phyloP scores from a whole-genome alignment of 768 basidiomycete genomes.

The Lactifluus pinguis region DNA sequence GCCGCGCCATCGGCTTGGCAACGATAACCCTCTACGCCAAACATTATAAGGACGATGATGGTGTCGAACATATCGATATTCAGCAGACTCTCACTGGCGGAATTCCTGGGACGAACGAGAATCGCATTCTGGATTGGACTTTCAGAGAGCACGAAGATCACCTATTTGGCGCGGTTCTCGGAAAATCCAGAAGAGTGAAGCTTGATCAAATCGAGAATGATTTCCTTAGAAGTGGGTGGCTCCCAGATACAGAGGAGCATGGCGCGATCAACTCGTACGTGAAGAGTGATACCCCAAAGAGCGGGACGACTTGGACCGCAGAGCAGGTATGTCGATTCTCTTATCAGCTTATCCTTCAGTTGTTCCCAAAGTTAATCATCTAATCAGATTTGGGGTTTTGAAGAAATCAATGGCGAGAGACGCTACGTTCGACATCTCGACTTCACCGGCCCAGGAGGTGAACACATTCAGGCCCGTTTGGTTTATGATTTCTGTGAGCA shows the following conservation, averaged over 20 bases:
- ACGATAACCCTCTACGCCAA: slow-evolving; percentile 53
- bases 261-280: slow-evolving; percentile 31
- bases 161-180: slow-evolving; percentile 52
- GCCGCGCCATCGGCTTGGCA: slow-evolving; percentile 47
- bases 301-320: slow-evolving; percentile 49
- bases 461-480: slow-evolving; percentile 20
- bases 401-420: slow-evolving; percentile 15
- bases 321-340: slow-evolving; percentile 40
- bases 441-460: slow-evolving; percentile 11
- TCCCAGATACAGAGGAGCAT: slow-evolving; percentile 31
- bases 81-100: slow-evolving; percentile 58
- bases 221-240: slow-evolving; percentile 35
- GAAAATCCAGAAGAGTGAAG: slow-evolving; percentile 27
- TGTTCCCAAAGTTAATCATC: background rate
- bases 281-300: slow-evolving; percentile 57
- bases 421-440: slow-evolving; percentile 17
- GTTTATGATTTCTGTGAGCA: slow-evolving; percentile 23
- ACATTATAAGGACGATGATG: slow-evolving; percentile 49
- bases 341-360: background rate
- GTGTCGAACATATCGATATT: slow-evolving; percentile 56
- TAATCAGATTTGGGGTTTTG: slow-evolving; percentile 19
- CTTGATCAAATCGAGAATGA: slow-evolving; percentile 27
- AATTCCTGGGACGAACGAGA: slow-evolving; percentile 47
- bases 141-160: slow-evolving; percentile 46
- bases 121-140: slow-evolving; percentile 47